Evolutionary conservation across 257 asterid genomes (phyloP).

Genomic region (Ilex asprella): DNA sequence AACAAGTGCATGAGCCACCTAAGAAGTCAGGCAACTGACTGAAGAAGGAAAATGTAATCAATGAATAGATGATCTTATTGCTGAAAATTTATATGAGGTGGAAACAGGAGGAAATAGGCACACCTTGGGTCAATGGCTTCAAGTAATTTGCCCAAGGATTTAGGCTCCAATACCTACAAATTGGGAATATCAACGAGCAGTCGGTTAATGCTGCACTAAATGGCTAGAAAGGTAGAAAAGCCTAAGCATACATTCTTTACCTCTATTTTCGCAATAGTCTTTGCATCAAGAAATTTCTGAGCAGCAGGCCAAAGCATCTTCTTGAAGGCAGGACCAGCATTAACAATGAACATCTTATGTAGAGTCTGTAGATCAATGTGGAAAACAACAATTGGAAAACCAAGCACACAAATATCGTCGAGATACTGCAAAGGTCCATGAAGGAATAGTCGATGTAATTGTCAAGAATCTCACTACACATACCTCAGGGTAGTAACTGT

Average conservation of each 20-base stretch:
- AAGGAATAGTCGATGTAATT: not conserved
- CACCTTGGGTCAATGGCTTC: slow-evolving; percentile 82
- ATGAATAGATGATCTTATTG: slow-evolving; percentile 16
- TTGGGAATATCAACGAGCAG: slow-evolving; percentile 7
- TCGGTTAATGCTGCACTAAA: slow-evolving; percentile 13
- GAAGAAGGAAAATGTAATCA: slow-evolving; percentile 15
- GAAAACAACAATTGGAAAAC: slow-evolving; percentile 14
- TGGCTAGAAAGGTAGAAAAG: slow-evolving; percentile 1
- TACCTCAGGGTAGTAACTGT: slow-evolving; percentile 90
- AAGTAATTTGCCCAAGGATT: slow-evolving; percentile 64
- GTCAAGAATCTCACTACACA: not conserved
- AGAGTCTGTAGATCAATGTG: slow-evolving; percentile 58
- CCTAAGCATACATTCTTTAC: slow-evolving; percentile 24
- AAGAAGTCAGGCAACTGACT: slow-evolving; percentile 91
- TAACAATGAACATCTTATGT: slow-evolving; percentile 77
- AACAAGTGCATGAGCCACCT: slow-evolving; percentile 88
- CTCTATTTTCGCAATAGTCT: slow-evolving; percentile 73
- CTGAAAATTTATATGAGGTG: slow-evolving; percentile 8
- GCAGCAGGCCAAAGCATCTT: slow-evolving; percentile 97
- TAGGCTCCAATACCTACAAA: slow-evolving; percentile 71
- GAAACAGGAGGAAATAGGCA: slow-evolving; percentile 17
- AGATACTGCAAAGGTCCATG: not conserved
- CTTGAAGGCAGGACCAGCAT: slow-evolving; percentile 90
- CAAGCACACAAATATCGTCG: not conserved
- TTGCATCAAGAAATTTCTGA: slow-evolving; percentile 75